Evolutionary conservation across 495 filamentous ascomycete species (phyloP).

Genomic region (Penicillium salamii): DNA sequence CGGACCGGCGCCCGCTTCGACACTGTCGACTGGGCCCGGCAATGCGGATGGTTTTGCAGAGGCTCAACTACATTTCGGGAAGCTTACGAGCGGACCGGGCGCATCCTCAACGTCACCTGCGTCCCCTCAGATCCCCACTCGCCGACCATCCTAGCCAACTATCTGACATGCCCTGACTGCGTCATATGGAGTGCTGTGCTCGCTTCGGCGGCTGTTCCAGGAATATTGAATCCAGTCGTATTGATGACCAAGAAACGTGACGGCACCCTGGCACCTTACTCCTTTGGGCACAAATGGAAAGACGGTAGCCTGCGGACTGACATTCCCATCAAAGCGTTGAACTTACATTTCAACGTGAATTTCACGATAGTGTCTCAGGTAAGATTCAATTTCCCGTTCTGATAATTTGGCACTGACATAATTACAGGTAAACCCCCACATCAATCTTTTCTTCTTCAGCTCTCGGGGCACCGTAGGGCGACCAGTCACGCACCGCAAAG

Average conservation of each 20-base stretch:
- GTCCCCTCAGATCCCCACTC: conserved; percentile 96
- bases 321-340: conserved; percentile 89
- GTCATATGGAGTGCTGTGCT: conserved; percentile 97
- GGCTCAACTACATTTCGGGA: conserved; percentile 92
- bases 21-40: conserved; percentile 83
- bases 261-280: conserved; percentile 77
- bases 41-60: conserved; percentile 82
- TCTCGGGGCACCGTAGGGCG: conserved; percentile 86
- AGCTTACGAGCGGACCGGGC: conserved; percentile 89
- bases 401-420: conserved; percentile 7
- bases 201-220: conserved; percentile 92
- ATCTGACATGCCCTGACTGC: conserved; percentile 90
- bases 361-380: conserved; percentile 91
- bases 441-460: conserved; percentile 98
- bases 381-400: conserved; percentile 9
- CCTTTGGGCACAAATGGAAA: conserved; percentile 98
- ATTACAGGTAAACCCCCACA: conserved; percentile 80
- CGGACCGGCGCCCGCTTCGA: conserved; percentile 92
- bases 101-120: conserved; percentile 93
- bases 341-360: conserved; percentile 95
- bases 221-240: conserved; percentile 93
- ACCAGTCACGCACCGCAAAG: conserved; percentile 89
- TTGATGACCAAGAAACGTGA: conserved; percentile 88
- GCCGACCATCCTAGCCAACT: conserved; percentile 88
- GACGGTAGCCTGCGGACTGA: conserved; percentile 92